phyloP scores from a whole-genome alignment of 371 early-diverging fungal genomes.

The Mortierella sp. region DNA sequence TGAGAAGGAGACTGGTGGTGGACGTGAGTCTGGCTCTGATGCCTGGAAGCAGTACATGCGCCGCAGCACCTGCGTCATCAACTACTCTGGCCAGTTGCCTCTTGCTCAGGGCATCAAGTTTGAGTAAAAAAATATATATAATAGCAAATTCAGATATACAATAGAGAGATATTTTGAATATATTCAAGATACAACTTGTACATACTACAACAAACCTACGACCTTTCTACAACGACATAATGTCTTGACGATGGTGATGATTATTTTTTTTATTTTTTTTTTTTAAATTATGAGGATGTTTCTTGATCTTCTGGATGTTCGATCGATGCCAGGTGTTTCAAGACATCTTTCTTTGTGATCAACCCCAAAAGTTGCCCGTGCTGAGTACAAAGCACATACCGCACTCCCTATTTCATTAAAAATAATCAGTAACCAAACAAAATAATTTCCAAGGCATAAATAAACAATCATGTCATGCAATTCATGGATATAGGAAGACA shows the following conservation, averaged over 20 bases:
- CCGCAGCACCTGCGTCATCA: conserved; percentile 71
- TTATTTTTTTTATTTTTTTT: conserved; percentile 6
- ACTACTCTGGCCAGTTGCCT: conserved; percentile 91
- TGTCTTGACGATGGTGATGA: neutral
- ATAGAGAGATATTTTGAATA: neutral
- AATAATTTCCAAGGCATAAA: neutral
- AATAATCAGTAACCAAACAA: neutral
- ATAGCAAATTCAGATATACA: neutral
- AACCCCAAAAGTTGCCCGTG: conserved; percentile 69
- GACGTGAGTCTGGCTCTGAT: conserved; percentile 95
- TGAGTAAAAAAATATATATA: conserved; percentile 66
- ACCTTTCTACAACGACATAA: too few species aligned
- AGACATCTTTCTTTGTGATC: conserved; percentile 79
- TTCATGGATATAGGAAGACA: neutral
- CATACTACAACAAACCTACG: neutral
- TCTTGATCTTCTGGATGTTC: conserved; percentile 57
- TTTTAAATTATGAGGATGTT: conserved; percentile 10
- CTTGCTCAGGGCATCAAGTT: conserved; percentile 99
- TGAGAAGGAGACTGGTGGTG: conserved; percentile 98
- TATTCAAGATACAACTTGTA: neutral
- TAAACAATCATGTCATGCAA: neutral
- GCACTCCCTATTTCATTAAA: conserved; percentile 61
- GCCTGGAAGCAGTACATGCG: conserved; percentile 92
- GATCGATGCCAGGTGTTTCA: conserved; percentile 63
- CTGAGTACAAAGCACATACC: conserved; percentile 70